phyloP scores from a whole-genome alignment of 352 stramenopile genomes.

The Pythium angustatum region DNA sequence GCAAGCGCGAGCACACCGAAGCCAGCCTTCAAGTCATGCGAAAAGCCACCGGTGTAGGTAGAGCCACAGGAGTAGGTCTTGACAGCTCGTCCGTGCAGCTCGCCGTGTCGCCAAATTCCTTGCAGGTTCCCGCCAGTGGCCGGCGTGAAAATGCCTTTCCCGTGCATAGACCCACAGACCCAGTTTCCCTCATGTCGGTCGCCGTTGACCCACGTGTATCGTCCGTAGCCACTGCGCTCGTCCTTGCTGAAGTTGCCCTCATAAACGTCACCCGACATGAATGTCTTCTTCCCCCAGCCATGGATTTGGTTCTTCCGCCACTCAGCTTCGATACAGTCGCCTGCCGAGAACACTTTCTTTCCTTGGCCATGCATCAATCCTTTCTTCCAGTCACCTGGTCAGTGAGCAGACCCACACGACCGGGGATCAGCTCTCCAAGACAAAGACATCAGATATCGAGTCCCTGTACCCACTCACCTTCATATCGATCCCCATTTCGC shows the following conservation, averaged over 20 bases:
- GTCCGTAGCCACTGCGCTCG: constrained; percentile 66
- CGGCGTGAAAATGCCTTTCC: constrained; percentile 53
- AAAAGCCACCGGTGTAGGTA: constrained; percentile 58
- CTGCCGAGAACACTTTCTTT: constrained; percentile 62
- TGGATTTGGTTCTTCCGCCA: constrained; percentile 66
- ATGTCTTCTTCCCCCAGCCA: constrained; percentile 66
- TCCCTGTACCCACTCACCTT: too few species aligned
- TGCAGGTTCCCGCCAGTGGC: constrained; percentile 38
- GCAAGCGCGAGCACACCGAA: constrained; percentile 58
- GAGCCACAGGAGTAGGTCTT: constrained; percentile 60
- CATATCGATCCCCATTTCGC: constrained; percentile 75
- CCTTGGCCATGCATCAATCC: constrained; percentile 76
- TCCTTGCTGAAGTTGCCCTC: constrained; percentile 61
- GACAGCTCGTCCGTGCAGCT: constrained; percentile 46
- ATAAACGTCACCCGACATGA: constrained; percentile 68
- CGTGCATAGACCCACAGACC: constrained; percentile 61
- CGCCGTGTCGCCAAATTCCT: constrained; percentile 47
- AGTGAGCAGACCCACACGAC: not conserved
- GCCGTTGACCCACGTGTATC: constrained; percentile 72
- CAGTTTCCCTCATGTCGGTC: constrained; percentile 67
- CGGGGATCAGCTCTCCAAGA: not conserved
- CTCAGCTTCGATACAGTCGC: constrained; percentile 60
- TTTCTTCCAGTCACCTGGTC: constrained; percentile 76
- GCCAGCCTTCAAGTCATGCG: constrained; percentile 44
- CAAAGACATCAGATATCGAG: too few species aligned